Percentiles rank a stretch among this genome's conserved stretches.
Evolutionary conservation across 2,329 filamentous ascomycete species (phyloP).

Genomic region (Phialophora tarda): DNA sequence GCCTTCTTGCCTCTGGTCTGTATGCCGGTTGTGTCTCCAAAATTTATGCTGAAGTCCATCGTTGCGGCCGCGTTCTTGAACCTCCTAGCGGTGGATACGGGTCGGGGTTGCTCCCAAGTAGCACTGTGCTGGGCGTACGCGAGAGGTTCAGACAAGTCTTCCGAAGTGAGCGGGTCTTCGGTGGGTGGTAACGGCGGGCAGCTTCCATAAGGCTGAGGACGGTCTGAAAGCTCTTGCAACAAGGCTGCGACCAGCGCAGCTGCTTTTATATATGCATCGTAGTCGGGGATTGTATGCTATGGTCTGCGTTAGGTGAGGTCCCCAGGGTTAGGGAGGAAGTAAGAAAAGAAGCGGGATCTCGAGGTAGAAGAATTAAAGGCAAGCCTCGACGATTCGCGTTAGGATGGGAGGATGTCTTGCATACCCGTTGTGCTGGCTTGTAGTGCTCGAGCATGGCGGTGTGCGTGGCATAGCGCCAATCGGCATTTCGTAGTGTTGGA

Average conservation of each 20-base stretch:
- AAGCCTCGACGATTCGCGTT: constrained; percentile 29
- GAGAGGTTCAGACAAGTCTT: constrained; percentile 49
- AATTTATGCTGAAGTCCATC: constrained; percentile 49
- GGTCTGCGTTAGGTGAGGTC: constrained; percentile 25
- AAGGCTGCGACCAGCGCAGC: constrained; percentile 40
- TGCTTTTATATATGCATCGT: constrained; percentile 33
- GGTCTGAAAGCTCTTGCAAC: constrained; percentile 29
- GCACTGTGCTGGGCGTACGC: constrained; percentile 40
- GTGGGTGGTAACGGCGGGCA: constrained; percentile 54
- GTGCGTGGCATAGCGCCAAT: constrained; percentile 42
- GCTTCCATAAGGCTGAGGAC: constrained; percentile 32
- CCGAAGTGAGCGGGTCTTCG: constrained; percentile 54
- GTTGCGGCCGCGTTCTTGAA: not conserved
- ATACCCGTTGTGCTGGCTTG: constrained; percentile 38
- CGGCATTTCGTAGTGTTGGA: constrained; percentile 42
- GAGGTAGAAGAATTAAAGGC: constrained; percentile 17
- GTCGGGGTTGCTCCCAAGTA: constrained; percentile 9
- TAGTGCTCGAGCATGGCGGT: constrained; percentile 37
- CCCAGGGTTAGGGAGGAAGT: constrained; percentile 10
- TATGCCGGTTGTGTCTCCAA: constrained; percentile 40
- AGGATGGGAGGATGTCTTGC: constrained; percentile 36
- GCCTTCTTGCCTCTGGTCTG: constrained; percentile 41
- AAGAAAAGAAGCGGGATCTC: constrained; percentile 17
- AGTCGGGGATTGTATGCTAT: constrained; percentile 19
- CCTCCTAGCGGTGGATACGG: not conserved